phyloP scores from a whole-genome alignment of 169 alveolate genomes.

The Prorocentrum cordatum region DNA sequence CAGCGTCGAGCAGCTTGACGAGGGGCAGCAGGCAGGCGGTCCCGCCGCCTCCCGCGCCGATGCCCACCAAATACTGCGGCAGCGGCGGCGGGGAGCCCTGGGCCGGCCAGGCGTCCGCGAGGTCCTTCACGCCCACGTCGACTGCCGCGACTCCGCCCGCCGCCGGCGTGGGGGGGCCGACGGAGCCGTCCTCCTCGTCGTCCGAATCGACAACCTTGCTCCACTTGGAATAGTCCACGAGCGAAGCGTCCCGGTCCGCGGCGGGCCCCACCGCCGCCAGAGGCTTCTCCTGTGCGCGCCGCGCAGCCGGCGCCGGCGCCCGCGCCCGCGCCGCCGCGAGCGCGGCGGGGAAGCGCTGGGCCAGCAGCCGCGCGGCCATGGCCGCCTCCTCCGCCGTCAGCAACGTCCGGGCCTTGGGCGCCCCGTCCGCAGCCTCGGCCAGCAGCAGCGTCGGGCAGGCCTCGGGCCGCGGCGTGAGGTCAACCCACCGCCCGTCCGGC shows the following conservation, averaged over 20 bases:
- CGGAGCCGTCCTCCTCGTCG: conserved; percentile 41
- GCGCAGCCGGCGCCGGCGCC: background rate
- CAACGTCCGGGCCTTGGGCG: background rate
- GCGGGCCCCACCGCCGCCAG: background rate
- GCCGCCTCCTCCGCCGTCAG: background rate
- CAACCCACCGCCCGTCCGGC: conserved; percentile 44
- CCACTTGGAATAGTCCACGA: conserved; percentile 43
- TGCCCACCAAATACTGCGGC: background rate
- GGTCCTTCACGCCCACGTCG: conserved; percentile 38
- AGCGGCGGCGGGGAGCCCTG: no score
- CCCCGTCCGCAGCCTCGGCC: background rate
- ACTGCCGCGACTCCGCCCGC: background rate
- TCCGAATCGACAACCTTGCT: conserved; percentile 59
- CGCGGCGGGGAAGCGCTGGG: background rate
- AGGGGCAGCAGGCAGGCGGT: conserved; percentile 13
- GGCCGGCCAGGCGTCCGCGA: background rate
- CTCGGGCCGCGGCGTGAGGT: conserved; percentile 34
- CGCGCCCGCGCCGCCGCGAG: background rate
- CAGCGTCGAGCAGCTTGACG: conserved; percentile 24
- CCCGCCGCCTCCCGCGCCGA: conserved; percentile 4
- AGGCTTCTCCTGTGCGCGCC: background rate
- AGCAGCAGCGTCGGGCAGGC: conserved; percentile 15
- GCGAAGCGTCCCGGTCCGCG: background rate
- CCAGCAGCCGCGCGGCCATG: background rate
- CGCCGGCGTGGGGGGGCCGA: no score